Conservation (phyloP, 371 early-diverging fungal genomes). For the Polyrhizophydium stewartii region DNA sequence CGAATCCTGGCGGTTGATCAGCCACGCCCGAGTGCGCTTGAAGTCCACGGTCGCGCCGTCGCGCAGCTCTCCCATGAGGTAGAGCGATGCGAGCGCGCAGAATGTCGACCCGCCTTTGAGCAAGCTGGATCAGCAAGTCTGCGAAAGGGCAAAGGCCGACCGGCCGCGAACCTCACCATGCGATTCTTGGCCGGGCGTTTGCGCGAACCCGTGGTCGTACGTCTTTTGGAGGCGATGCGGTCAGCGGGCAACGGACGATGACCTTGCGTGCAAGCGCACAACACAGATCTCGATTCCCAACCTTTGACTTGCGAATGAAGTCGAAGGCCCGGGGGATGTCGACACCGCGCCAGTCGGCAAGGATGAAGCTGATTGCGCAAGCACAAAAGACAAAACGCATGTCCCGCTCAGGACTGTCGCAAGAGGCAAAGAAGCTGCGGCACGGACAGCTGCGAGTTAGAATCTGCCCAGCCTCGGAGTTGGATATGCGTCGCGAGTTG, state of each 20-base stretch:
- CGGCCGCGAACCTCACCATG: slow-evolving; percentile 56
- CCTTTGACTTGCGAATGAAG: slow-evolving; percentile 69
- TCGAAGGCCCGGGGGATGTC: slow-evolving; percentile 54
- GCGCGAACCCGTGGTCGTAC: slow-evolving; percentile 81
- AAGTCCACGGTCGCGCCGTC: slow-evolving; percentile 53
- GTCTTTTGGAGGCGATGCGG: slow-evolving; percentile 7
- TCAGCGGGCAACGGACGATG: too few species aligned
- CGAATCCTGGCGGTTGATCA: slow-evolving; percentile 63
- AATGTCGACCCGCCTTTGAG: slow-evolving; percentile 73
- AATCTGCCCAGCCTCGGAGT: not conserved
- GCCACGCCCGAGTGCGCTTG: slow-evolving; percentile 71
- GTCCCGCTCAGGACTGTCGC: slow-evolving; percentile 70
- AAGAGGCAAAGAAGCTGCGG: slow-evolving; percentile 62
- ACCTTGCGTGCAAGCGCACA: too few species aligned
- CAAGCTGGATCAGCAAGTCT: too few species aligned
- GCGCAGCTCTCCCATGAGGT: slow-evolving; percentile 58
- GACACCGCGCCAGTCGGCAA: slow-evolving; percentile 87
- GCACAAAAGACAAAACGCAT: slow-evolving; percentile 91
- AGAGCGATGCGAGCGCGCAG: slow-evolving; percentile 86
- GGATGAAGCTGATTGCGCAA: slow-evolving; percentile 69
- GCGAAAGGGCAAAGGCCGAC: not conserved
- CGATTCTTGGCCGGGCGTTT: slow-evolving; percentile 74
- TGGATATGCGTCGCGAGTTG: not conserved
- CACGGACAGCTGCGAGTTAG: not conserved
- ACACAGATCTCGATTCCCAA: too few species aligned